Evolutionary conservation across 73 alveolate species (phyloP).

Genomic region (Uronychia setigera): DNA sequence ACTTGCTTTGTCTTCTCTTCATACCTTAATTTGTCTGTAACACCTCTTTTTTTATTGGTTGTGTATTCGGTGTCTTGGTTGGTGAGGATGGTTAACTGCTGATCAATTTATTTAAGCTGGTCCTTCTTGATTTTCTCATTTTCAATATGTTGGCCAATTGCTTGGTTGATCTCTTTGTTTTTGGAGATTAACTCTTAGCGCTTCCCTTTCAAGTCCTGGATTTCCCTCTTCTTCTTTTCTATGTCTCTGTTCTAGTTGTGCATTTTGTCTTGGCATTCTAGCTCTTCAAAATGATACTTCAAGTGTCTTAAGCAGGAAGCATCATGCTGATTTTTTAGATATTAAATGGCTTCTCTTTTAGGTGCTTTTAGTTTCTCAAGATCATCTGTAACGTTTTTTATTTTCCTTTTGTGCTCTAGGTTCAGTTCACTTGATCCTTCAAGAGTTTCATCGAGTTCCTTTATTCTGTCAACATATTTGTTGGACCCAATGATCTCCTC

Average conservation of each 20-base stretch:
- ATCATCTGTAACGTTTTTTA: slow-evolving; percentile 62
- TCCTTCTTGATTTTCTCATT: no score
- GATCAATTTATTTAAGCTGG: no score
- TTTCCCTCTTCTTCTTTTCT: slow-evolving; percentile 52
- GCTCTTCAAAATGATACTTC: not conserved
- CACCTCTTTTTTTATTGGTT: no score
- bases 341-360: slow-evolving; percentile 73
- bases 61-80: no score
- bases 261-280: not conserved
- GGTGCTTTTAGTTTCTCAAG: slow-evolving; percentile 73
- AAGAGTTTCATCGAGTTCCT: slow-evolving; percentile 68
- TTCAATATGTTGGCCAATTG: no score
- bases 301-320: slow-evolving; percentile 11
- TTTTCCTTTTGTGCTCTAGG: slow-evolving; percentile 52
- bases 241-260: slow-evolving; percentile 6
- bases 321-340: slow-evolving; percentile 77
- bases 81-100: no score
- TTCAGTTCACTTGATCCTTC: slow-evolving; percentile 72
- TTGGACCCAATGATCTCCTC: slow-evolving; percentile 91
- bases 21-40: no score
- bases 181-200: not conserved
- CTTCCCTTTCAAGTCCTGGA: slow-evolving; percentile 20
- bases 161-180: slow-evolving; percentile 7
- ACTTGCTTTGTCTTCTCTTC: no score
- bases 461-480: slow-evolving; percentile 69